These are phyloP conservation scores for Neonectria punicea DNA, from an alignment of 2,329 filamentous ascomycete genomes.

Conservation along the genomic window DNA sequence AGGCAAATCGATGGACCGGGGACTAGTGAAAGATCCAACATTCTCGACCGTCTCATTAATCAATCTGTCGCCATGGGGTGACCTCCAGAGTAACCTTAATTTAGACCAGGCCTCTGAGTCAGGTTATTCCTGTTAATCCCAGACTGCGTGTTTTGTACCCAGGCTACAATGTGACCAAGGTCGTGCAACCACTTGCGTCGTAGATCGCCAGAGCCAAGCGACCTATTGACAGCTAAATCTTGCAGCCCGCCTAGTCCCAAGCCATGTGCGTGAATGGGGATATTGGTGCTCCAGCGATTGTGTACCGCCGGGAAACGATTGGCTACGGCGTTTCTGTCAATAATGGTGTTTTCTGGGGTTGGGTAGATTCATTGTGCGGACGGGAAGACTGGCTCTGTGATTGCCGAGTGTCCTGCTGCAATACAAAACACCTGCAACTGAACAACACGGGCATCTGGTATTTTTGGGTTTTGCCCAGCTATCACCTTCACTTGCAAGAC, in stretches of 20 bases:
- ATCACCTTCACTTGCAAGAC: not conserved
- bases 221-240: not conserved
- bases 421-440: not conserved
- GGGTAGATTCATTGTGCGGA: not conserved
- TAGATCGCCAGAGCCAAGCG: not conserved
- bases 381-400: no score
- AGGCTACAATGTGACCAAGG: conserved; percentile 5
- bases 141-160: conserved; percentile 5
- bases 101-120: not conserved
- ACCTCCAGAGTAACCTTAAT: not conserved
- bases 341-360: not conserved
- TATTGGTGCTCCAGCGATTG: not conserved
- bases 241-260: not conserved
- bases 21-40: not conserved
- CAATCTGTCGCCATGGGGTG: not conserved
- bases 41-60: not conserved
- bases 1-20: not conserved
- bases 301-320: not conserved
- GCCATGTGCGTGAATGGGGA: not conserved
- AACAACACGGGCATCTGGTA: not conserved
- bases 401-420: not conserved
- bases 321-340: not conserved
- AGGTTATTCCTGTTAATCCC: not conserved
- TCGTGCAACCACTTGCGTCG: not conserved
- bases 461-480: not conserved